Conservation (phyloP, 2,329 filamentous ascomycete genomes). For the Taxawa tesnikishii region DNA sequence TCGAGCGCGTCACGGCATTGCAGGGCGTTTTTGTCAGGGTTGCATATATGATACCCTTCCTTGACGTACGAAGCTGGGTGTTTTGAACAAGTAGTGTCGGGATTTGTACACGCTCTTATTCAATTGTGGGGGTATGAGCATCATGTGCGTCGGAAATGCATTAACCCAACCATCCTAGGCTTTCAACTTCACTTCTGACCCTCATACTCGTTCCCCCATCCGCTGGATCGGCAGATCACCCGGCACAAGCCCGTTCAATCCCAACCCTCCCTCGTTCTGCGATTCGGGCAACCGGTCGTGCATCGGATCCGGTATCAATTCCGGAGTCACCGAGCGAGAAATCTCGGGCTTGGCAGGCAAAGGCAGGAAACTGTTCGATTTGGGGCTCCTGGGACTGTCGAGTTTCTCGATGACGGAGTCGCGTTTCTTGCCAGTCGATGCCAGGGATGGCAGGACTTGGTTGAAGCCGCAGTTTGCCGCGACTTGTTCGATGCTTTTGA, state of each 20-base stretch:
- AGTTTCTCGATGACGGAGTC: conserved; percentile 21
- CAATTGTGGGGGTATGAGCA: too few species aligned
- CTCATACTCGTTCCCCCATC: conserved; percentile 23
- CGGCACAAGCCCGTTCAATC: conserved; percentile 14
- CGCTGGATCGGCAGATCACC: conserved; percentile 18
- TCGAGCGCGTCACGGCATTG: too few species aligned
- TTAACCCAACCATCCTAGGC: too few species aligned
- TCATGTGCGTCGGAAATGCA: too few species aligned
- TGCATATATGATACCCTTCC: too few species aligned
- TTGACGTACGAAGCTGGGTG: too few species aligned
- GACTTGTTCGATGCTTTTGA: conserved; percentile 37
- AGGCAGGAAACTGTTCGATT: neutral
- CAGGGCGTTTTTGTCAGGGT: too few species aligned
- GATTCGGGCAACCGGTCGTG: conserved; percentile 14
- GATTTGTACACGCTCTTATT: too few species aligned
- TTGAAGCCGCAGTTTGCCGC: conserved; percentile 31
- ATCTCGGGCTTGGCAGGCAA: conserved; percentile 10
- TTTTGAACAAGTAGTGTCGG: too few species aligned
- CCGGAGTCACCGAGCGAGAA: conserved; percentile 17
- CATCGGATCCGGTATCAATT: conserved; percentile 23
- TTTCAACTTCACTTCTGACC: too few species aligned
- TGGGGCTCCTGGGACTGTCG: conserved; percentile 16
- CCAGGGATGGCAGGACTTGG: conserved; percentile 26
- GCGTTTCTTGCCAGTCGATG: conserved; percentile 18
- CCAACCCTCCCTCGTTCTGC: conserved; percentile 5